Base-by-base conservation (phyloP, 768 basidiomycete species). In the Panellus pusillus region DNA sequence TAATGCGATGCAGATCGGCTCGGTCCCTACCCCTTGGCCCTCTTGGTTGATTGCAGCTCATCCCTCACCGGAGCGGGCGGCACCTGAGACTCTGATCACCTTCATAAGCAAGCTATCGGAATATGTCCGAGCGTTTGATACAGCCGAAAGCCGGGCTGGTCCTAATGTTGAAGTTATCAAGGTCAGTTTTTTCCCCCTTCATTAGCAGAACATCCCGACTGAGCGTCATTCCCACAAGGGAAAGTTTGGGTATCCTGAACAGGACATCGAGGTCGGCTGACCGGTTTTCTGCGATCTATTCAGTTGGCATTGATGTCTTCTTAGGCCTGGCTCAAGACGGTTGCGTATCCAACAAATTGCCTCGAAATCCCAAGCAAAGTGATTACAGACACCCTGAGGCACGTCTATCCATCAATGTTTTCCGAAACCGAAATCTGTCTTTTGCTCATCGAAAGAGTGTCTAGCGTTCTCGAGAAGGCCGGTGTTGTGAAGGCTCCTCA, bases 31-130 rank as follows among this genome's bases (percentile, higher is more conserved):
- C 0, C 96, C 96, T 0, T 99, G 96, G 96, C 91, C 94, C 13
- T 95, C 93, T 0, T 99, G 96, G 96, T 73, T 91, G 53, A 91
- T 98, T 64, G 95, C 91, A 20, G 92, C 92, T 8, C 88, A 92
- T 59, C 87, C 87, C 0, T 75, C 76, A 12, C 63, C 77, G 15
- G 68, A 76, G n/a, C 80, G 87, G 14, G 82, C 86, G 27, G 68
- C 81, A 4, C 55, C 79, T 0, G 62, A 67, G 1, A 74, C 74
- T 0, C 72, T 93, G 13, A 67, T 69, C 15, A 46, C 67, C 3
- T 97, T 97, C 72, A 73, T 98, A 13, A 54, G 73, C 5, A 67
- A 71, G 24, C 79, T 98, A 18, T 82, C 88, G 6, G 70, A 62
- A 5, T 83, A 86, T 63, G 88, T 95, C 17, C 76, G 74, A 24